Conservation (phyloP, 2,329 filamentous ascomycete species). For the Corynespora cassiicola region DNA sequence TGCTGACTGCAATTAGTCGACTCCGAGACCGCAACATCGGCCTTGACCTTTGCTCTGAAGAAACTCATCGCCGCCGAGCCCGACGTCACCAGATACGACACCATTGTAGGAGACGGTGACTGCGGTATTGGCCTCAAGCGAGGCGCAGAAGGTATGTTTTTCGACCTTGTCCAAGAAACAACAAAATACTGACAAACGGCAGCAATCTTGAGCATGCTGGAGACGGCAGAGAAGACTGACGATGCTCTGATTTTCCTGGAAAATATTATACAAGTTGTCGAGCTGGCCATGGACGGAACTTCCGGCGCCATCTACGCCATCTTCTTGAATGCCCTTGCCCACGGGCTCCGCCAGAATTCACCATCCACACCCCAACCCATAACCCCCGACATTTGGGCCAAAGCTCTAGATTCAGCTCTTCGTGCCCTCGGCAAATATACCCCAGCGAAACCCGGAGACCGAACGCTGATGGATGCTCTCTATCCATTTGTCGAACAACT, state of each 20-base stretch:
- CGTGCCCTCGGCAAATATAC: conserved; percentile 76
- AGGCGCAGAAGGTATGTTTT: conserved; percentile 74
- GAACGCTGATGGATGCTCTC: conserved; percentile 89
- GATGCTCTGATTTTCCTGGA: conserved; percentile 68
- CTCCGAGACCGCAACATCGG: conserved; percentile 56
- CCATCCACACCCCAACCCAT: conserved; percentile 52
- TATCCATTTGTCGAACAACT: conserved; percentile 84
- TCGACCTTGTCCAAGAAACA: too few relatives aligned
- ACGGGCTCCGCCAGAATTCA: conserved; percentile 66
- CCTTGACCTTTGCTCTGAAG: conserved; percentile 63
- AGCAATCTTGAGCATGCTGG: conserved; percentile 52
- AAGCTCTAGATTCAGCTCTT: conserved; percentile 74
- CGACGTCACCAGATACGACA: conserved; percentile 73
- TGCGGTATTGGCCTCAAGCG: conserved; percentile 87
- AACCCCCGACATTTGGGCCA: conserved; percentile 63
- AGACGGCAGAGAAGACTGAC: conserved; percentile 53
- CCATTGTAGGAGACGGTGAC: conserved; percentile 87
- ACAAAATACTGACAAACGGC: conserved; percentile 24
- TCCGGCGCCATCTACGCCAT: conserved; percentile 84
- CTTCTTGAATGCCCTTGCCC: conserved; percentile 84
- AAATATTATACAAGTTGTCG: conserved; percentile 68
- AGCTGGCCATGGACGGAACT: conserved; percentile 76
- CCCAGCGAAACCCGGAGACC: conserved; percentile 85
- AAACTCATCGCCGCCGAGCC: conserved; percentile 69
- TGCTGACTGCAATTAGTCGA: conserved; percentile 54